phyloP scores from a whole-genome alignment of 768 basidiomycete species.

The Roridomyces roridus region DNA sequence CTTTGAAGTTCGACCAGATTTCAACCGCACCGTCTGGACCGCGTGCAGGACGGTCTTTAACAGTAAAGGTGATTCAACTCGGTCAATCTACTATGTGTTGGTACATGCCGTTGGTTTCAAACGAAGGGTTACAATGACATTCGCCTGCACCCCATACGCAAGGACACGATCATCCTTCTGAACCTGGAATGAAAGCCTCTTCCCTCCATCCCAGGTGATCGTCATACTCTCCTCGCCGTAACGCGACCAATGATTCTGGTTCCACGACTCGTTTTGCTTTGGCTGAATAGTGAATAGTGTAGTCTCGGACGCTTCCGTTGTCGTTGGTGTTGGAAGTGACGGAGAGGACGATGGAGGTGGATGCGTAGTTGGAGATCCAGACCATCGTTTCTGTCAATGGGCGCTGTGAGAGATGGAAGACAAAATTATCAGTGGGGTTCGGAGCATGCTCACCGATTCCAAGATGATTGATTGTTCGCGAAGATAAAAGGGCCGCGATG shows the following conservation, averaged over 20 bases:
- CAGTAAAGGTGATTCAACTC: no score
- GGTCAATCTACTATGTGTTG: no score
- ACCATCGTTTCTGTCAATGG: constrained; percentile 17
- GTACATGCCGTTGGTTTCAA: no score
- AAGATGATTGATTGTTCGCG: no score
- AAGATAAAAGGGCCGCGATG: no score
- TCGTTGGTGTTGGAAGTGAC: background rate
- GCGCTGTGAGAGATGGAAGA: no score
- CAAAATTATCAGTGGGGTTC: no score
- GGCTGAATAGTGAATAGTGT: constrained; percentile 4
- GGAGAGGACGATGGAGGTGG: constrained; percentile 2
- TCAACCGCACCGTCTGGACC: no score
- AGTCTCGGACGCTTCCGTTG: background rate
- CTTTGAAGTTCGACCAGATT: no score
- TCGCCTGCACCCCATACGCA: constrained; percentile 1
- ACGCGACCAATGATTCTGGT: background rate
- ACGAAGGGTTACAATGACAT: background rate
- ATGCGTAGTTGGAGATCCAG: constrained; percentile 11
- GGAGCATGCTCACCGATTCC: no score
- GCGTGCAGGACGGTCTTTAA: no score
- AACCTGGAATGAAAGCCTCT: background rate
- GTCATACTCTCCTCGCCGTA: background rate
- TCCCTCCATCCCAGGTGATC: background rate
- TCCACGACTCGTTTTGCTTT: constrained; percentile 3
- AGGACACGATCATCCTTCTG: constrained; percentile 1